Evolutionary conservation across 2,329 filamentous ascomycete species (phyloP), one percentile per base, ranked within the genome.

Genomic region (Arthrobotrys conoides): DNA sequence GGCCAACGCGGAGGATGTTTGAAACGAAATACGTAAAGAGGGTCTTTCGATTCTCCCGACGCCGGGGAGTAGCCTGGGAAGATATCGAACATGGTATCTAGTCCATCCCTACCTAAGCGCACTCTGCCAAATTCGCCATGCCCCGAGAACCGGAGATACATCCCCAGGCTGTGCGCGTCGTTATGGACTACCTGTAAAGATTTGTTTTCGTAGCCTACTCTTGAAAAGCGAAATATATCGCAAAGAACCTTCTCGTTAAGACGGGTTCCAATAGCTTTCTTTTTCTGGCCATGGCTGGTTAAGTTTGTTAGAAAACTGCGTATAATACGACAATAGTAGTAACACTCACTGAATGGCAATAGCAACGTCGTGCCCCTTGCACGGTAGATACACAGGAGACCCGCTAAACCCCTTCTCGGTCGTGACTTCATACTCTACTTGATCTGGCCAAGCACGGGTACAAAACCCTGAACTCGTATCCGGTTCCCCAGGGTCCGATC

Each of bases 11-110:
- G 12, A 30, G 59, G 59, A 20, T 46, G 38, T 2, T 48, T 64
- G 30, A 69, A 69, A 69, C 66, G 66, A 38, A 69, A 69, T 16
- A 69, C 22, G 24, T 69, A 69, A n/a, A 69, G 51, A 46, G 66
- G 51, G 14, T 38, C 36, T 44, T 59, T 48, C 9, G 9, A 14
- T 46, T 36, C 36, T 33, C 27, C 41, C 38, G 66, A 69, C 6
- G 51, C 22, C 24, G 66, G 66, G 16, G 49, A 57, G 38, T 69
- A 69, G 22, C 66, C 66, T 9, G 66, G 66, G 14, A 69, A 59
- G n/a, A 69, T 49, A 69, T 69, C 66, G 51, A 69, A 69, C 18
- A 20, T 49, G 8, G 66, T 69, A 49, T 69, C 66, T 38, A 69
- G 51, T 33, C 38, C 51, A 24, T 69, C 66, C 2, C 8, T 59